Evolutionary conservation across 2,329 filamentous ascomycete genomes (phyloP).

Genomic region (Phialophora macrospora): DNA sequence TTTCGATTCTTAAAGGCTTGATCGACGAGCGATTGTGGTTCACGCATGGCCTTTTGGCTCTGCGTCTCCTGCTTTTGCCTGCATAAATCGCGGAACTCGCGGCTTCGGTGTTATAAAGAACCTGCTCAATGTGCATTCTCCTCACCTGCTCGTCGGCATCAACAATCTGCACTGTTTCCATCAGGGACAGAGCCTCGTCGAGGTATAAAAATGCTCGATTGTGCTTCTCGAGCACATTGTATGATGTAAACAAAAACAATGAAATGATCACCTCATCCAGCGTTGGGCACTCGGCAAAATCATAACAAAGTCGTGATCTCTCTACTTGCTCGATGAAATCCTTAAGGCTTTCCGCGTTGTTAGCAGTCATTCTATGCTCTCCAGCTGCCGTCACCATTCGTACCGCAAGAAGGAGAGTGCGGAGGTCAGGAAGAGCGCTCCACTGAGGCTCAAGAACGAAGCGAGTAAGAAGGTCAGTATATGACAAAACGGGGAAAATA

Average conservation of each 20-base stretch:
- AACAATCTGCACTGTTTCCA: slow-evolving; percentile 8
- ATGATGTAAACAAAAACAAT: slow-evolving; percentile 21
- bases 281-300: slow-evolving; percentile 22
- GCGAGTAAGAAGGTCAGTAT: slow-evolving; percentile 11
- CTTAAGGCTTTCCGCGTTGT: neutral
- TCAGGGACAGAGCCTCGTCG: slow-evolving; percentile 20
- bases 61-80: neutral
- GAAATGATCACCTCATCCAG: slow-evolving; percentile 23
- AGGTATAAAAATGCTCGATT: slow-evolving; percentile 25
- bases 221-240: slow-evolving; percentile 25
- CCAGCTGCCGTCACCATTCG: slow-evolving; percentile 12
- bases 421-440: slow-evolving; percentile 10
- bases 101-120: slow-evolving; percentile 26
- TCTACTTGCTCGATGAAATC: slow-evolving; percentile 17
- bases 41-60: neutral
- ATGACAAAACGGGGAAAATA: slow-evolving; percentile 23
- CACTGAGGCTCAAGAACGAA: slow-evolving; percentile 11
- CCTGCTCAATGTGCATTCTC: slow-evolving; percentile 18
- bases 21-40: neutral
- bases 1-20: neutral
- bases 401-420: slow-evolving; percentile 15
- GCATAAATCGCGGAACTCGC: slow-evolving; percentile 22
- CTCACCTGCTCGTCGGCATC: slow-evolving; percentile 6
- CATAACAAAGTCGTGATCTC: slow-evolving; percentile 18
- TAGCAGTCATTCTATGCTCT: slow-evolving; percentile 18